Evolutionary conservation across 345 rosid species (phyloP).

Genomic region (Lepidium aucheri): DNA sequence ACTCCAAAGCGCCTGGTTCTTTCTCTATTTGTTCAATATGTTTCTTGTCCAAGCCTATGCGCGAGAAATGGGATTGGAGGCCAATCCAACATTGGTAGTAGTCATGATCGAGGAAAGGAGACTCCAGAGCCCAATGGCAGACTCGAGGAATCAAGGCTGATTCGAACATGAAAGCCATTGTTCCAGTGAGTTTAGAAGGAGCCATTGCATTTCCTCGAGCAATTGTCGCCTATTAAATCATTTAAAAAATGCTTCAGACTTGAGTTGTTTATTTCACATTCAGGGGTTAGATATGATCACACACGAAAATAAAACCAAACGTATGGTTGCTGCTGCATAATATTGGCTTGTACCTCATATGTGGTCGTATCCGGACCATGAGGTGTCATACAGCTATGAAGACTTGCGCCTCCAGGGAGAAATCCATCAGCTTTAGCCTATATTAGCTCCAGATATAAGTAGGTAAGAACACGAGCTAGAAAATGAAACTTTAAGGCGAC

Average conservation of each 20-base stretch:
- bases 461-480: background rate
- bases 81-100: constrained; percentile 97
- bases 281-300: background rate
- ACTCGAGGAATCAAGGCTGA: constrained; percentile 82
- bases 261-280: background rate
- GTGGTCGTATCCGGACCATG: constrained; percentile 97
- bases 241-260: background rate
- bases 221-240: constrained; percentile 49
- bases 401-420: constrained; percentile 91
- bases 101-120: constrained; percentile 56
- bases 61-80: constrained; percentile 71
- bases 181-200: constrained; percentile 55
- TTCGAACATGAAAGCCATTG: constrained; percentile 98
- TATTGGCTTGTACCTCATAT: constrained; percentile 50
- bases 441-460: background rate
- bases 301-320: background rate
- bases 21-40: background rate
- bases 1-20: constrained; percentile 7
- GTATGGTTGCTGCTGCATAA: background rate
- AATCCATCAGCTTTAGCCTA: constrained; percentile 98
- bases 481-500: background rate
- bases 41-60: constrained; percentile 14
- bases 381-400: constrained; percentile 98
- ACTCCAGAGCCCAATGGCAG: constrained; percentile 80
- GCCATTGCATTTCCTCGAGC: constrained; percentile 52